Evolutionary conservation across 148 eudicot genomes (phyloP).

Genomic region (Cornus controversa): DNA sequence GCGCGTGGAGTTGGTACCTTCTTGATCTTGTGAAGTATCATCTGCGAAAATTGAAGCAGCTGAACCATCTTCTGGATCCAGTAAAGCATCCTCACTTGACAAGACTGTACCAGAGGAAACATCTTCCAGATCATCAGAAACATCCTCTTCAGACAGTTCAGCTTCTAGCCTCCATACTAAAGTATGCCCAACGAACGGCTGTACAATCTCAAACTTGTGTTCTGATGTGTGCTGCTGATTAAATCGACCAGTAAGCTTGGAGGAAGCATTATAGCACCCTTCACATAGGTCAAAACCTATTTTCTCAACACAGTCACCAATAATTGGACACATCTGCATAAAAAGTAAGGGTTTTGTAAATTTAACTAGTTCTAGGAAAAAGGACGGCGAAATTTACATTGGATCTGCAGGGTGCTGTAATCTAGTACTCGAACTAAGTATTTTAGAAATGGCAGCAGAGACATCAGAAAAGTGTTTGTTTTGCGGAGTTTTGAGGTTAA

Average conservation of each 20-base stretch:
- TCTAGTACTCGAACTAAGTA: not conserved
- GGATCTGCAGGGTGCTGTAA: not conserved
- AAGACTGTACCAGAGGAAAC: not conserved
- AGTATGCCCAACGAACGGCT: constrained; percentile 1
- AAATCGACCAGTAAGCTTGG: constrained; percentile 71
- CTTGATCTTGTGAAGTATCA: constrained; percentile 1
- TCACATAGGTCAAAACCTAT: constrained; percentile 71
- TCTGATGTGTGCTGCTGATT: constrained; percentile 79
- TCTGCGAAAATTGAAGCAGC: not conserved
- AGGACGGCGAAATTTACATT: not conserved
- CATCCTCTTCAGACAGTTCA: not conserved
- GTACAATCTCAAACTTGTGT: constrained; percentile 48
- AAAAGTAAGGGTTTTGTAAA: not conserved
- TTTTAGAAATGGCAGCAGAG: not conserved
- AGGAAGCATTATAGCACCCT: constrained; percentile 49
- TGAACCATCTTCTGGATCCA: constrained; percentile 6
- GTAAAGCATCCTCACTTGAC: not conserved
- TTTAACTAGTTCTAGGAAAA: not conserved
- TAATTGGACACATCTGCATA: constrained; percentile 63
- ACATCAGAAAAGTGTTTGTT: not conserved
- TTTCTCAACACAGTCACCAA: constrained; percentile 58
- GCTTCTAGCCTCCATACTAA: not conserved
- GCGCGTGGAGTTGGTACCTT: not conserved
- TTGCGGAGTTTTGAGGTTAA: not conserved
- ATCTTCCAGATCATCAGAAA: not conserved